These are phyloP conservation scores for Picea sitchensis DNA, from an alignment of 75 land plant species.

Conservation along the genomic window DNA sequence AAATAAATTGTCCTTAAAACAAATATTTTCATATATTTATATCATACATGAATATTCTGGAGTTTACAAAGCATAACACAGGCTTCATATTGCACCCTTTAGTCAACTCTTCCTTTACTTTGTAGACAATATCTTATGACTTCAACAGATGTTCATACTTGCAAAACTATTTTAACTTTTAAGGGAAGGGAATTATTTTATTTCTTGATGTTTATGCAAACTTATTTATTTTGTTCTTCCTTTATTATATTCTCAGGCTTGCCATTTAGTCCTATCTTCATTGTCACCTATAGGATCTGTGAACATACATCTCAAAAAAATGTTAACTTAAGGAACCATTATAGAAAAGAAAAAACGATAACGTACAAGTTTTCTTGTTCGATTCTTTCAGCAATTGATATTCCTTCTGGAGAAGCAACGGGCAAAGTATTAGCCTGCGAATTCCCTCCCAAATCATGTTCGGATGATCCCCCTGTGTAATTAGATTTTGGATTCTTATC, in stretches of 20 bases:
- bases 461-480: constrained; percentile 4
- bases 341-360: neutral
- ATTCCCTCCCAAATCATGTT: constrained; percentile 31
- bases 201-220: neutral
- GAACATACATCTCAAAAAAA: neutral
- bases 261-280: no score
- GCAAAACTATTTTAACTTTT: neutral
- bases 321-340: neutral
- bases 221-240: neutral
- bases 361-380: constrained; percentile 81
- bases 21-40: neutral
- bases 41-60: neutral
- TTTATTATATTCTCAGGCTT: no score
- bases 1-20: neutral
- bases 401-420: constrained; percentile 24
- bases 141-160: neutral
- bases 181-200: neutral
- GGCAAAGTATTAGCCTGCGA: constrained; percentile 17
- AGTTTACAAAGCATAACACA: neutral
- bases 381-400: constrained; percentile 73
- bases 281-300: neutral
- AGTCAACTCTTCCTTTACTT: neutral
- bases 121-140: neutral
- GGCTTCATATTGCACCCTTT: neutral
- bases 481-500: neutral